Conservation (phyloP, 1,139 yeast genomes). For the Pichia sp. region DNA sequence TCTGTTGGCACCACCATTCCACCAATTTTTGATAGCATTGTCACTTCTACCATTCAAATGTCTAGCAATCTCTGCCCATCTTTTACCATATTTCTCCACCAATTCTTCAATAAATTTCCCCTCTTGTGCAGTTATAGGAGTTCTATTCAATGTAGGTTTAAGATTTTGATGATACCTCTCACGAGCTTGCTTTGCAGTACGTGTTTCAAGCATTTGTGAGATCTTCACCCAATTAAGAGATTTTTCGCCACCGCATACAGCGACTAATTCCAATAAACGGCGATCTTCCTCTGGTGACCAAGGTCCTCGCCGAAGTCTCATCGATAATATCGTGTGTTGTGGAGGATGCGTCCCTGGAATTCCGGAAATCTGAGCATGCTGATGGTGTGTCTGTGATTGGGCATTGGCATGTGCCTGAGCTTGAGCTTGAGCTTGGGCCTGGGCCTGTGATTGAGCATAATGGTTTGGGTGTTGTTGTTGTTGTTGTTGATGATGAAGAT, state of each 20-base stretch:
- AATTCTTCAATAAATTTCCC: slow-evolving; percentile 74
- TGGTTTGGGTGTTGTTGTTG: slow-evolving; percentile 3
- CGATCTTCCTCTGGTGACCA: slow-evolving; percentile 88
- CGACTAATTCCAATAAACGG: slow-evolving; percentile 60
- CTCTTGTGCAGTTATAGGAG: slow-evolving; percentile 81
- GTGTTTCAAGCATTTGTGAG: slow-evolving; percentile 60
- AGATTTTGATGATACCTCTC: slow-evolving; percentile 90
- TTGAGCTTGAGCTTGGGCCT: slow-evolving; percentile 5
- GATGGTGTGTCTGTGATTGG: slow-evolving; percentile 3
- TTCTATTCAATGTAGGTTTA: slow-evolving; percentile 73
- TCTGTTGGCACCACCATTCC: slow-evolving; percentile 90
- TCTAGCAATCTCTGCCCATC: slow-evolving; percentile 93
- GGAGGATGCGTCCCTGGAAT: too few species aligned
- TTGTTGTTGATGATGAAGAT: too few species aligned
- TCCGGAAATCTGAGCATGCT: slow-evolving; percentile 2
- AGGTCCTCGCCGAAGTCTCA: slow-evolving; percentile 56
- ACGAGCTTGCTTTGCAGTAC: slow-evolving; percentile 90
- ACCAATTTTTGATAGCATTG: slow-evolving; percentile 92
- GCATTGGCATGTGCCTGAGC: slow-evolving; percentile 4
- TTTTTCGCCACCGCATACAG: slow-evolving; percentile 65
- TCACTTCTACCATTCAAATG: slow-evolving; percentile 83
- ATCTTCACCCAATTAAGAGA: slow-evolving; percentile 78
- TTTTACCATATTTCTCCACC: slow-evolving; percentile 74
- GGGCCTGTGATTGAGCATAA: slow-evolving; percentile 4
- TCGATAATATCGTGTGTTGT: too few species aligned